Conservation (phyloP, 2,329 filamentous ascomycete genomes). For the Metarhizium guizhouense region DNA sequence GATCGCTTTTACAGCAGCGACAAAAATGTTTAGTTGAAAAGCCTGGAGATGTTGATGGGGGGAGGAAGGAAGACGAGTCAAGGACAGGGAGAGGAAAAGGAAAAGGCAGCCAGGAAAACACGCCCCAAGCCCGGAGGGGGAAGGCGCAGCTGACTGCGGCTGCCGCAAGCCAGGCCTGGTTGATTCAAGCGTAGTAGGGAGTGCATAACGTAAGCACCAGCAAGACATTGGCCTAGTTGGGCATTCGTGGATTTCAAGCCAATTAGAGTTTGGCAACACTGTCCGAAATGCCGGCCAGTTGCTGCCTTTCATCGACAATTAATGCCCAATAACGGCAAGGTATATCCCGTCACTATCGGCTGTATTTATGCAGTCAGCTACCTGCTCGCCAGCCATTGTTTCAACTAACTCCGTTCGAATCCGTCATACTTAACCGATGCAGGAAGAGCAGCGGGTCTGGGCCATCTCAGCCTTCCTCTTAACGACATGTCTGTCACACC, state of each 20-base stretch:
- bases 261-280: not conserved
- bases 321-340: not conserved
- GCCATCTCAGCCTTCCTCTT: too few relatives aligned
- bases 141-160: not conserved
- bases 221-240: not conserved
- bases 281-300: too few relatives aligned
- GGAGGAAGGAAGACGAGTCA: not conserved
- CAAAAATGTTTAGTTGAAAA: not conserved
- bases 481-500: too few relatives aligned
- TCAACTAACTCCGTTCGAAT: too few relatives aligned
- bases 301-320: not conserved
- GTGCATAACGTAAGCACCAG: too few relatives aligned
- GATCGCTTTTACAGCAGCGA: not conserved
- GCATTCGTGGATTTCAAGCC: not conserved
- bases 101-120: not conserved
- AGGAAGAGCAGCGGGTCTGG: too few relatives aligned
- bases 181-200: not conserved
- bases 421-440: too few relatives aligned
- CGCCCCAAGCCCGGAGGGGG: not conserved
- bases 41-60: constrained; percentile 1
- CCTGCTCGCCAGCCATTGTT: too few relatives aligned
- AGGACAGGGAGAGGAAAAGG: not conserved
- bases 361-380: too few relatives aligned
- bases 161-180: not conserved
- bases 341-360: not conserved